Evolutionary conservation across 2,329 filamentous ascomycete genomes (phyloP), one percentile per base, ranked within the genome.

Genomic region (Catunica adiposa): DNA sequence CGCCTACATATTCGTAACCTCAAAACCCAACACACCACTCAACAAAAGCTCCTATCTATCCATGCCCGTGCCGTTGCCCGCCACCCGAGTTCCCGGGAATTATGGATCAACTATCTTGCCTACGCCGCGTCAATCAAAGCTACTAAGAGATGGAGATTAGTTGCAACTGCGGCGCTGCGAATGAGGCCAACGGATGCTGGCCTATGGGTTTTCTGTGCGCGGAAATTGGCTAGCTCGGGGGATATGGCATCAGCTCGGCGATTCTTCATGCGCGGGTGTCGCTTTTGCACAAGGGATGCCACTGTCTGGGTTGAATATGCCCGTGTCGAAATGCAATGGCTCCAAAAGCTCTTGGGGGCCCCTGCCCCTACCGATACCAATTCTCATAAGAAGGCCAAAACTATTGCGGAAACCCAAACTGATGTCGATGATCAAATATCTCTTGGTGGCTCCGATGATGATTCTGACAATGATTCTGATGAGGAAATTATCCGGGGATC

Each of bases 21-120:
- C 58, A 77, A 79, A 26, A 79, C 80, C 14, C 79, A 80, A 29
- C 78, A 87, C 65, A 77, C 80, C 50, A 86, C 86, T 20, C 85
- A 94, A 66, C 81, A 83, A 47, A 85, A 89, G 53, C 84, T 95
- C 60, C 89, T 96, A 65, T 84, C 85, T 66, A 84, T 97, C 60
- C 84, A 95, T 62, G 89, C 96, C 62, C 83, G 92, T 60, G 89
- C 80, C 20, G 88, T 89, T 26, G 77, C 79, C 64, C 87, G 88
- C 60, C 92, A 96, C 64, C 84, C 86, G 1, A 88, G 86, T 2
- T 86, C 86, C 64, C 65, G 89, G 37, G 78, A 77, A 1, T 73
- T 98, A 38, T 98, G 92, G 92, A 82, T 86, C 67, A 86, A 89
- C 64, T 96, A 95, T 65, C 81, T 97, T 58, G 79, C 84, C 58